These are phyloP conservation scores for Eimeria sp. DNA, from an alignment of 169 alveolate genomes.

Conservation along the genomic window DNA sequence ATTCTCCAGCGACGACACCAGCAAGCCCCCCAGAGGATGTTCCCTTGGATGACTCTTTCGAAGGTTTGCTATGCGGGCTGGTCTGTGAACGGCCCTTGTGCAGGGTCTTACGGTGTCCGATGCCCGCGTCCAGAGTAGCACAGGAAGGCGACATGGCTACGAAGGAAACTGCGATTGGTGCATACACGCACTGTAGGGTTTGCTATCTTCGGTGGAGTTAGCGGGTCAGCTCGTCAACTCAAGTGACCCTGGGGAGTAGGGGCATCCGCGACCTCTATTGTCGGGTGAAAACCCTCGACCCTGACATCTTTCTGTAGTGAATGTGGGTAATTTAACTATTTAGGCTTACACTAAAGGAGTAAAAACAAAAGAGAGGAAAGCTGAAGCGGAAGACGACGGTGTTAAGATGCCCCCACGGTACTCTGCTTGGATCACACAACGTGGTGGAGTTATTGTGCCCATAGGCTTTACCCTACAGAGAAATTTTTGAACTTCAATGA, in stretches of 20 bases:
- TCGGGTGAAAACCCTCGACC: not conserved
- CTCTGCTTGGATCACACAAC: not conserved
- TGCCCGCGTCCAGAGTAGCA: not conserved
- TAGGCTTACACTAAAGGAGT: not conserved
- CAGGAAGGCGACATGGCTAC: slow-evolving; percentile 4
- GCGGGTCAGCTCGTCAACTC: not conserved
- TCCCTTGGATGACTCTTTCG: not conserved
- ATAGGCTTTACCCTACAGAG: not conserved
- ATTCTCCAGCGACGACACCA: slow-evolving; percentile 91
- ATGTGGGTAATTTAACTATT: not conserved
- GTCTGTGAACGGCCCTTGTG: not conserved
- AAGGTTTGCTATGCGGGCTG: not conserved
- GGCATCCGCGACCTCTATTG: not conserved
- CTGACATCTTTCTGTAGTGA: not conserved
- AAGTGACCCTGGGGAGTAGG: not conserved
- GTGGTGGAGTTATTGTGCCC: not conserved
- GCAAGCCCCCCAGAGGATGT: slow-evolving; percentile 86
- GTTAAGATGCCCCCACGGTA: not conserved
- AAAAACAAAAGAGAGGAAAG: not conserved
- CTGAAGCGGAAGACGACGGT: not conserved
- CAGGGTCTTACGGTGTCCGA: not conserved
- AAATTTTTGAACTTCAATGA: not conserved
- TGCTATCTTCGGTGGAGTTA: not conserved
- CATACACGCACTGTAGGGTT: not conserved
- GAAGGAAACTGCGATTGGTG: not conserved